phyloP scores from a whole-genome alignment of 495 filamentous ascomycete genomes.

The Trichoderma orchidacearum region DNA sequence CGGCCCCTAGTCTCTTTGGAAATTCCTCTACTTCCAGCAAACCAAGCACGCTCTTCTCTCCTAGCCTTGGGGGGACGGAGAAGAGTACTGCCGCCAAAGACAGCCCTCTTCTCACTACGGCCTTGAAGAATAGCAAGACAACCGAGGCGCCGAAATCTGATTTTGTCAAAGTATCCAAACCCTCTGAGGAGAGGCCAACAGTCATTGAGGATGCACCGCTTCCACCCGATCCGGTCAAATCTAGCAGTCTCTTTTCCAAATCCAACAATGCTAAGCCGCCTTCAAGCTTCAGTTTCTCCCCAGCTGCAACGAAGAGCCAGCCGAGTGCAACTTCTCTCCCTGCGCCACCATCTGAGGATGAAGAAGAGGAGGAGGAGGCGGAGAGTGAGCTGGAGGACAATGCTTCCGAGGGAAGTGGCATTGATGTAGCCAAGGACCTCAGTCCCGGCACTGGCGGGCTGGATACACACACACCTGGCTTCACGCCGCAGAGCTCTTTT shows the following conservation, averaged over 20 bases:
- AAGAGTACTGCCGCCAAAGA: slow-evolving; percentile 4
- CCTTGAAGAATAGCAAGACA: not conserved
- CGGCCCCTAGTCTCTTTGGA: slow-evolving; percentile 5
- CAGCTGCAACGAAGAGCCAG: not conserved
- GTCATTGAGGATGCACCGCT: slow-evolving; percentile 20
- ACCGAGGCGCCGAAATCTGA: not conserved
- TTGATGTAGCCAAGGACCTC: slow-evolving; percentile 56
- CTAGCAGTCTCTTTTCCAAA: slow-evolving; percentile 17
- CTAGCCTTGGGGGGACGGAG: no score
- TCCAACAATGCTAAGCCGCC: slow-evolving; percentile 6
- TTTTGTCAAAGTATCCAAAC: not conserved
- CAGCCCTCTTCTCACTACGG: no score
- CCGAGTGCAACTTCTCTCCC: not conserved
- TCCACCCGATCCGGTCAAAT: slow-evolving; percentile 27
- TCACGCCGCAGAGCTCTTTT: slow-evolving; percentile 57
- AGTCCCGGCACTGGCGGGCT: slow-evolving; percentile 34
- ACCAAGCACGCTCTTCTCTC: not conserved
- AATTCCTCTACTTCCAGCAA: not conserved
- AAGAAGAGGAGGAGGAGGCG: slow-evolving; percentile 23
- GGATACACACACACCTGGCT: slow-evolving; percentile 39
- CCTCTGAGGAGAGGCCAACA: slow-evolving; percentile 10
- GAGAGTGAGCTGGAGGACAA: slow-evolving; percentile 29
- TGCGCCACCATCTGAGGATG: slow-evolving; percentile 18
- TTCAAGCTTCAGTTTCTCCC: not conserved
- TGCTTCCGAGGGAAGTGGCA: slow-evolving; percentile 42